phyloP scores from a whole-genome alignment of 257 asterid species.

The Paraleonurus japonicus region DNA sequence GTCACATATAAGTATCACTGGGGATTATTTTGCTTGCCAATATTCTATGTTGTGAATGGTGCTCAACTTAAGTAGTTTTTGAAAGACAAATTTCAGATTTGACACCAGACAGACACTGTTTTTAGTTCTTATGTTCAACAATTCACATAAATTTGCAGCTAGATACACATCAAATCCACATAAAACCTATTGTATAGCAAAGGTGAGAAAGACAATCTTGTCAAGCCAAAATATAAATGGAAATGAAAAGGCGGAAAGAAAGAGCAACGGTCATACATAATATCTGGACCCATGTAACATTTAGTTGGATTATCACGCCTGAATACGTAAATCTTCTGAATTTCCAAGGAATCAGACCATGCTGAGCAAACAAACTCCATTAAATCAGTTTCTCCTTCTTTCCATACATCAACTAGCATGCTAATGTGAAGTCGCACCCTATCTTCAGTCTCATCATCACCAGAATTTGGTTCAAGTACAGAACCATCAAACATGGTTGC shows the following conservation, averaged over 20 bases:
- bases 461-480: constrained; percentile 23
- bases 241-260: not conserved
- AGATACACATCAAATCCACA: not conserved
- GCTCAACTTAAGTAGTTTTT: not conserved
- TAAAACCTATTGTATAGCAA: not conserved
- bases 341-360: constrained; percentile 54
- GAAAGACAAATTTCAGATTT: not conserved
- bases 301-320: constrained; percentile 34
- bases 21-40: not conserved
- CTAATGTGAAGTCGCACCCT: constrained; percentile 44
- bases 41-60: not conserved
- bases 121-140: not conserved
- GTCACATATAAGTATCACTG: not conserved
- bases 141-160: not conserved
- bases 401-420: constrained; percentile 55
- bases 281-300: constrained; percentile 61
- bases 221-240: not conserved
- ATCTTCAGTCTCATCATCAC: constrained; percentile 33
- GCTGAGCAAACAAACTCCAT: constrained; percentile 63
- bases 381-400: constrained; percentile 36
- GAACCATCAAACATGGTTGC: constrained; percentile 63
- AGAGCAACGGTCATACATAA: constrained; percentile 35
- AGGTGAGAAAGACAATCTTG: not conserved
- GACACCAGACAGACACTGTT: not conserved
- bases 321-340: constrained; percentile 49